Evolutionary conservation across 2,329 filamentous ascomycete genomes (phyloP).

Genomic region (Penicillium rolfsii): DNA sequence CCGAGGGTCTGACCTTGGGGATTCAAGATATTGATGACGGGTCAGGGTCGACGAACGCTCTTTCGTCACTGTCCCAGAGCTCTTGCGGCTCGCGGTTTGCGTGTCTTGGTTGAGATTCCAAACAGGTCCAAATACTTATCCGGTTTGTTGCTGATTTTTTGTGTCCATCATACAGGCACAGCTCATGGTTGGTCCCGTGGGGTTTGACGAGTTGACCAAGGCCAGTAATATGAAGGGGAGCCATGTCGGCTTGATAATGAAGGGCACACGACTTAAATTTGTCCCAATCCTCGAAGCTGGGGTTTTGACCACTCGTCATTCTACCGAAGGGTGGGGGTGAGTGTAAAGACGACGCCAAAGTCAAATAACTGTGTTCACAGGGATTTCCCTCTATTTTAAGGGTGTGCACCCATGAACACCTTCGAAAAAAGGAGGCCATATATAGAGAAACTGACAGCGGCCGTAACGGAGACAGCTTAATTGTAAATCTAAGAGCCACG

Average conservation of each 20-base stretch:
- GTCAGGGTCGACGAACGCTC: too few species aligned
- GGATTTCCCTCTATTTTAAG: constrained; percentile 8
- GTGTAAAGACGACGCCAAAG: constrained; percentile 19
- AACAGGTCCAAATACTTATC: not conserved
- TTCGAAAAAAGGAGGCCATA: constrained; percentile 24
- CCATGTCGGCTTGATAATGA: constrained; percentile 19
- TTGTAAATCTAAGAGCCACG: not conserved
- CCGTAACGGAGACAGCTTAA: constrained; percentile 19
- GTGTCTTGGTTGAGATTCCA: too few species aligned
- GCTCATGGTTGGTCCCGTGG: not conserved
- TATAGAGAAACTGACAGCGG: constrained; percentile 27
- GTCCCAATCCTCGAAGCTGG: constrained; percentile 35
- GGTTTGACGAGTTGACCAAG: constrained; percentile 15
- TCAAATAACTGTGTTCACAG: constrained; percentile 22
- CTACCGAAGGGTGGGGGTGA: constrained; percentile 24
- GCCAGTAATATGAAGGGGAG: constrained; percentile 21
- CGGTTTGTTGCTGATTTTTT: not conserved
- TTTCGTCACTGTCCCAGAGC: too few species aligned
- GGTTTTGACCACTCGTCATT: constrained; percentile 28
- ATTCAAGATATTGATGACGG: too few species aligned
- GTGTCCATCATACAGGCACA: not conserved
- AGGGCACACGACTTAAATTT: not conserved
- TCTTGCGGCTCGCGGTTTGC: too few species aligned
- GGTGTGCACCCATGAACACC: constrained; percentile 14
- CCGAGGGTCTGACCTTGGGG: not conserved